phyloP scores from a whole-genome alignment of 768 basidiomycete genomes.

The Boletus huronensis region DNA sequence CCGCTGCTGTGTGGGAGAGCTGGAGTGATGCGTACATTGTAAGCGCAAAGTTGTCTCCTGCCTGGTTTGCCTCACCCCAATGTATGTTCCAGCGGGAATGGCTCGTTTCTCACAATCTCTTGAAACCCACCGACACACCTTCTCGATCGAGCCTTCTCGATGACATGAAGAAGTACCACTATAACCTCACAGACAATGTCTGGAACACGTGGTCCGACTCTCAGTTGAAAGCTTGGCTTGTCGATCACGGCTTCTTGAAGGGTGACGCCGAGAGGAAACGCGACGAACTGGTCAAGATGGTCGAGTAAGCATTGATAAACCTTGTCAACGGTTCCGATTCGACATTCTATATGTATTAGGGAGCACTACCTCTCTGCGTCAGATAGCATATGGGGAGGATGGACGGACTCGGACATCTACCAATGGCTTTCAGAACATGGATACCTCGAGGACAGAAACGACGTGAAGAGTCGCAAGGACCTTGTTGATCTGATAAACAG shows the following conservation, averaged over 20 bases:
- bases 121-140: slow-evolving; percentile 56
- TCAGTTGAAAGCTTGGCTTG: slow-evolving; percentile 74
- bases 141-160: slow-evolving; percentile 52
- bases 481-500: slow-evolving; percentile 67
- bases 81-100: slow-evolving; percentile 58
- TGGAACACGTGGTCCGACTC: slow-evolving; percentile 76
- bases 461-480: slow-evolving; percentile 67
- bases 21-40: slow-evolving; percentile 89
- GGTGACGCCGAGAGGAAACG: slow-evolving; percentile 59
- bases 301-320: slow-evolving; percentile 45
- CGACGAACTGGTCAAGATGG: slow-evolving; percentile 74
- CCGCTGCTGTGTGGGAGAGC: slow-evolving; percentile 69
- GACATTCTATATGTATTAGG: slow-evolving; percentile 30
- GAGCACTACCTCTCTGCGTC: slow-evolving; percentile 64
- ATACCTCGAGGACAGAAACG: slow-evolving; percentile 49
- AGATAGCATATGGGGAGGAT: slow-evolving; percentile 61
- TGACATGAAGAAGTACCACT: slow-evolving; percentile 80
- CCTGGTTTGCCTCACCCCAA: background rate
- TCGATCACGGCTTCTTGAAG: slow-evolving; percentile 70
- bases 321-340: no score
- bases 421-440: slow-evolving; percentile 73
- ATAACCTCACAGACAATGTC: slow-evolving; percentile 48
- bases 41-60: slow-evolving; percentile 19
- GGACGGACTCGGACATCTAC: slow-evolving; percentile 72
- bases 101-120: slow-evolving; percentile 75